A percentile compares a stretch with the other conserved stretches of the same genome.
Evolutionary conservation across 345 rosid genomes (phyloP).

Genomic region (Sonneratia alba): DNA sequence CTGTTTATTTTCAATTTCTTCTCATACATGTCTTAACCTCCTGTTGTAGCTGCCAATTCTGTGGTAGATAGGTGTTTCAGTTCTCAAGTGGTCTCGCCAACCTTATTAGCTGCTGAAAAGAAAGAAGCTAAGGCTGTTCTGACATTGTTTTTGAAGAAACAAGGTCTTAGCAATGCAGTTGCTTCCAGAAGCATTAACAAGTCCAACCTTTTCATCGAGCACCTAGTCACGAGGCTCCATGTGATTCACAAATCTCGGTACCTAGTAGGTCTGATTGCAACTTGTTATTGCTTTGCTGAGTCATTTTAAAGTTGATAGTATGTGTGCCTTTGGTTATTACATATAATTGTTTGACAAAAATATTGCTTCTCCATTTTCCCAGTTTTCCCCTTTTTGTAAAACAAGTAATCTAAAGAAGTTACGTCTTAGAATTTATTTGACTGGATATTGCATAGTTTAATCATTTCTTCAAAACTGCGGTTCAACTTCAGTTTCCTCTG

Average conservation of each 20-base stretch:
- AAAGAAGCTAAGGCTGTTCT: conserved; percentile 91
- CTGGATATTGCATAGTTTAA: too few species aligned
- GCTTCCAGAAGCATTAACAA: conserved; percentile 63
- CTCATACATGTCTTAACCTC: neutral
- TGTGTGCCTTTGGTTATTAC: neutral
- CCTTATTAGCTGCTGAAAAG: conserved; percentile 67
- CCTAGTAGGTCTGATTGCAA: conserved; percentile 77
- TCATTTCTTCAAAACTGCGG: too few species aligned
- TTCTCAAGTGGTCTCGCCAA: conserved; percentile 42
- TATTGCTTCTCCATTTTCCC: too few species aligned
- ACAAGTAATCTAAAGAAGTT: too few species aligned
- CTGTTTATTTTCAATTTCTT: neutral
- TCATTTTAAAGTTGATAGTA: neutral
- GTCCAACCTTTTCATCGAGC: conserved; percentile 61
- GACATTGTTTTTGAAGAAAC: conserved; percentile 68
- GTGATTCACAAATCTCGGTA: conserved; percentile 69
- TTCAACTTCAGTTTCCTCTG: too few species aligned
- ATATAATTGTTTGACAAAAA: too few species aligned
- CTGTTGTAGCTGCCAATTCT: conserved; percentile 28
- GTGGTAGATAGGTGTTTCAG: conserved; percentile 44
- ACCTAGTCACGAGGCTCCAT: conserved; percentile 75
- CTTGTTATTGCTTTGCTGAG: conserved; percentile 3
- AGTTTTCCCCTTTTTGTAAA: too few species aligned
- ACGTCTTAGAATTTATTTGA: too few species aligned
- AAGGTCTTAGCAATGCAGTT: conserved; percentile 58